These are phyloP conservation scores for Botryosphaeria dothidea DNA, from an alignment of 2,329 filamentous ascomycete genomes.

Conservation along the genomic window DNA sequence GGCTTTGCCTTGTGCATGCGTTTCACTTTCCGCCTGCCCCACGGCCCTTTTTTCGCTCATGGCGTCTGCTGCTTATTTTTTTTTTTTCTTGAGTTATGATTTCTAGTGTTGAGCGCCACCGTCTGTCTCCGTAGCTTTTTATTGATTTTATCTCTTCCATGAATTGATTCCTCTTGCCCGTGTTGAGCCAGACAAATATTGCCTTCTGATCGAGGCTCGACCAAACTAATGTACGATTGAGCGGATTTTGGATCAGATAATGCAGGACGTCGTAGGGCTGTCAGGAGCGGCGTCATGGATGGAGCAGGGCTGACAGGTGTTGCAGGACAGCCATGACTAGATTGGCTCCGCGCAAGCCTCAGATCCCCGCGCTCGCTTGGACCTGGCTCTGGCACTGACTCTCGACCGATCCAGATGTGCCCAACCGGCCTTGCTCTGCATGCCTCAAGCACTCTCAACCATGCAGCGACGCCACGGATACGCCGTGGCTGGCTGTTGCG, in stretches of 20 bases:
- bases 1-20: too few relatives aligned
- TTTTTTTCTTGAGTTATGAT: neutral
- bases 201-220: neutral
- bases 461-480: neutral
- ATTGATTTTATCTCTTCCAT: neutral
- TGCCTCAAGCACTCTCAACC: neutral
- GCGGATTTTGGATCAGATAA: neutral
- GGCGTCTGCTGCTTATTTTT: neutral
- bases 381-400: neutral
- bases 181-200: too few relatives aligned
- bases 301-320: neutral
- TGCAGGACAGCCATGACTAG: neutral
- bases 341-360: neutral
- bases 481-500: neutral
- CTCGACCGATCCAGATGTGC: neutral
- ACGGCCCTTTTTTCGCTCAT: too few relatives aligned
- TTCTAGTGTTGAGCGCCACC: too few relatives aligned
- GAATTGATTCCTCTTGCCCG: too few relatives aligned
- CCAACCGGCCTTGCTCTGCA: neutral
- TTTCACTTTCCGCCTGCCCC: neutral
- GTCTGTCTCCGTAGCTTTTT: neutral
- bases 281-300: neutral
- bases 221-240: neutral
- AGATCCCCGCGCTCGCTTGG: neutral
- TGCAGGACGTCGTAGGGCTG: neutral